phyloP scores from a whole-genome alignment of 768 basidiomycete species.

The Psilocybe cyanescens region DNA sequence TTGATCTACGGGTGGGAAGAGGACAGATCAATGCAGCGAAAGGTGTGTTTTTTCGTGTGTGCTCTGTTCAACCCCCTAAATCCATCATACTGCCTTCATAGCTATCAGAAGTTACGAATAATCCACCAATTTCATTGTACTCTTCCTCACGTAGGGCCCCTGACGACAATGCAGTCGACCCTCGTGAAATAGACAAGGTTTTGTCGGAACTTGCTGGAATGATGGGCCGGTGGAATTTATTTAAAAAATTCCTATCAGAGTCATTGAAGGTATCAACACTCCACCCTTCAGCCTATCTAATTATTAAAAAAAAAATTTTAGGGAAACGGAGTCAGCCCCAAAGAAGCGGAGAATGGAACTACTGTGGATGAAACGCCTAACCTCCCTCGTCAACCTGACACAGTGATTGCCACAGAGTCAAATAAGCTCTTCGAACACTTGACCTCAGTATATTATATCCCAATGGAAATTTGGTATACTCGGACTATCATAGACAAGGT shows the following conservation, averaged over 20 bases:
- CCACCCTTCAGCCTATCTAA: not conserved
- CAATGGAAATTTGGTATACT: constrained; percentile 92
- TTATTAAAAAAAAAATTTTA: not conserved
- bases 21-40: constrained; percentile 81
- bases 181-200: constrained; percentile 89
- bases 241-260: constrained; percentile 84
- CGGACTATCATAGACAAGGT: constrained; percentile 89
- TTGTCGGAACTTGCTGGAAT: constrained; percentile 90
- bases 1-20: constrained; percentile 90
- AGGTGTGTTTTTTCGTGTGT: constrained; percentile 44
- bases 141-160: constrained; percentile 34
- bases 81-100: constrained; percentile 21
- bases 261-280: constrained; percentile 58
- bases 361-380: constrained; percentile 3
- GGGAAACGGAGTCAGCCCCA: constrained; percentile 12
- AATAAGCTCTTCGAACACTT: constrained; percentile 67
- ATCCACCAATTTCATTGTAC: constrained; percentile 38
- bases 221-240: constrained; percentile 90
- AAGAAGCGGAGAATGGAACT: constrained; percentile 8
- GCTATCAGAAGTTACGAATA: constrained; percentile 52
- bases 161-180: constrained; percentile 71
- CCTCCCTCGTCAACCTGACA: constrained; percentile 11
- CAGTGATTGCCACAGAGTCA: constrained; percentile 55
- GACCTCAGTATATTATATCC: constrained; percentile 77
- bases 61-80: not conserved